Evolutionary conservation across 495 filamentous ascomycete genomes (phyloP).

Genomic region (Neurospora sp.): DNA sequence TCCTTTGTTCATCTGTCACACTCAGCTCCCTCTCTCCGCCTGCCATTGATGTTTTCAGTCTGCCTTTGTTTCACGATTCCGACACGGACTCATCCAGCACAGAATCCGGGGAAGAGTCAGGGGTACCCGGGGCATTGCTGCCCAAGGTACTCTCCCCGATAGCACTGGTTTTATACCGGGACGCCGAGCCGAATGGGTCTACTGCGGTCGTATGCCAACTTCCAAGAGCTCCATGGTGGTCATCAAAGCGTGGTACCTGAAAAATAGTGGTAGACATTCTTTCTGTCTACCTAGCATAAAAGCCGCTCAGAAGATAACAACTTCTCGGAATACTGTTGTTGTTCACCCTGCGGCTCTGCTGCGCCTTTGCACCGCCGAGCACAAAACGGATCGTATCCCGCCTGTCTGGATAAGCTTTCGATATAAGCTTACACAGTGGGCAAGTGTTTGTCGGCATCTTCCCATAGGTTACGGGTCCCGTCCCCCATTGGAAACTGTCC

Average conservation of each 20-base stretch:
- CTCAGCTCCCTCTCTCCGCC: background rate
- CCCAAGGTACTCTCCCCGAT: slow-evolving; percentile 24
- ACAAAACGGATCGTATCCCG: background rate
- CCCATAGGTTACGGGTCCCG: background rate
- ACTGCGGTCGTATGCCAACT: too few relatives aligned
- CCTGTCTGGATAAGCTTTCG: background rate
- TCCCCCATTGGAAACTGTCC: background rate
- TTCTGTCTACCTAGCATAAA: background rate
- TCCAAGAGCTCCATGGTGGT: background rate
- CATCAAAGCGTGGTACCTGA: background rate
- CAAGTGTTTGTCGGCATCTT: background rate
- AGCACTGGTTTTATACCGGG: background rate
- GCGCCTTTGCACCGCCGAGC: background rate
- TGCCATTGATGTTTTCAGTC: slow-evolving; percentile 1
- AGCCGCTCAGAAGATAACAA: background rate
- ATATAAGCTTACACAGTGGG: background rate
- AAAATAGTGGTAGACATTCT: background rate
- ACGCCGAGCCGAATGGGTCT: too few relatives aligned
- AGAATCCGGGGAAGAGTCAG: slow-evolving; percentile 17
- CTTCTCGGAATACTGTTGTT: background rate
- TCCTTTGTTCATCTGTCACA: background rate
- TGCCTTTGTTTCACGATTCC: background rate
- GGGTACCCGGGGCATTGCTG: slow-evolving; percentile 39
- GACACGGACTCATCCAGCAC: too few relatives aligned
- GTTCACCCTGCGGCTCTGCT: background rate